Conservation (phyloP, 345 rosid genomes). For the Gossypium raimondii region DNA sequence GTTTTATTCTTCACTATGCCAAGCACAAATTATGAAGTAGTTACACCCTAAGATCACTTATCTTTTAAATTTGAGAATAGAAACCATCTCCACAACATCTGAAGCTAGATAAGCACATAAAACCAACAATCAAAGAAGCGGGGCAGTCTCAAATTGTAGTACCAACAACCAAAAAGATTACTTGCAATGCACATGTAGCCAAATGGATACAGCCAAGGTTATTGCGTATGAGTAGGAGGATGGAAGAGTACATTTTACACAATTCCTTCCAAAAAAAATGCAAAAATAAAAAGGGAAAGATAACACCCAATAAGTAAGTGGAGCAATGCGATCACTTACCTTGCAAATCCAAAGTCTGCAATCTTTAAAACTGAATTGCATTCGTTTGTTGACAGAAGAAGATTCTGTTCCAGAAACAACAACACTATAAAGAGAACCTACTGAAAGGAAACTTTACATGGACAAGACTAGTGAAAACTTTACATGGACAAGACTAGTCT, state of each 20-base stretch:
- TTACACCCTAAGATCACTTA: background rate
- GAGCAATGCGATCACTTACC: conserved; percentile 41
- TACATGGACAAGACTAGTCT: conserved; percentile 14
- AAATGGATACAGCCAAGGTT: background rate
- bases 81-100: background rate
- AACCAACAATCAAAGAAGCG: background rate
- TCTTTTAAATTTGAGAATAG: background rate
- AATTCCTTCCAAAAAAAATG: background rate
- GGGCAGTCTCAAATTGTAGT: no score
- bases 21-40: background rate
- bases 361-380: conserved; percentile 67
- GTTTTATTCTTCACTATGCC: background rate
- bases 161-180: background rate
- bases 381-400: conserved; percentile 71
- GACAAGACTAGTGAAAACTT: conserved; percentile 14
- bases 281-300: background rate
- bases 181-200: background rate
- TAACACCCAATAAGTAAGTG: background rate
- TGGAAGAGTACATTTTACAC: background rate
- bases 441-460: background rate
- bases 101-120: background rate
- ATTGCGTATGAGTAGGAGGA: background rate
- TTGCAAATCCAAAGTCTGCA: conserved; percentile 99
- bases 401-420: conserved; percentile 64
- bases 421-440: conserved; percentile 24